Conservation (phyloP, 2,329 filamentous ascomycete genomes). For the Talaromyces funiculosus region DNA sequence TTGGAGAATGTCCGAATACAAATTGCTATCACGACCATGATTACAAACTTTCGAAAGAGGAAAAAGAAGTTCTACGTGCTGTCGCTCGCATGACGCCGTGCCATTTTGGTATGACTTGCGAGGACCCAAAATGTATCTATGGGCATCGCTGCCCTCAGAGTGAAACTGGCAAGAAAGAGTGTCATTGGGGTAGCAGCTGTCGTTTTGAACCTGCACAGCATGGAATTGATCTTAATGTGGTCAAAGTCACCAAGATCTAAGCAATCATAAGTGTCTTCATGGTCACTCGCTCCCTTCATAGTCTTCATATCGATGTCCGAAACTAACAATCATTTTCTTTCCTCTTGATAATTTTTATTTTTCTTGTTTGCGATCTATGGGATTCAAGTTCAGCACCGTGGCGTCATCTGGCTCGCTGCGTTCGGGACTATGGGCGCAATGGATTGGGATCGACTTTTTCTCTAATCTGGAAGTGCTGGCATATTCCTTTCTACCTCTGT, state of each 20-base stretch:
- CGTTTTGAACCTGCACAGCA: slow-evolving; percentile 55
- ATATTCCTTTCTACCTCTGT: slow-evolving; percentile 11
- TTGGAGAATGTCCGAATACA: slow-evolving; percentile 52
- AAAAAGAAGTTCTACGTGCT: slow-evolving; percentile 50
- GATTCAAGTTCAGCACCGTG: slow-evolving; percentile 6
- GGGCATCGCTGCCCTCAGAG: slow-evolving; percentile 57
- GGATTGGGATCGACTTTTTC: slow-evolving; percentile 12
- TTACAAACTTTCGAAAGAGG: slow-evolving; percentile 49
- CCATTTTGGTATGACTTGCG: slow-evolving; percentile 51
- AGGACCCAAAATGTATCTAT: slow-evolving; percentile 58
- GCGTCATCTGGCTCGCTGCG: slow-evolving; percentile 9
- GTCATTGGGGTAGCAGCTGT: slow-evolving; percentile 54
- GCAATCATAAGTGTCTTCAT: neutral
- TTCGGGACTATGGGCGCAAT: slow-evolving; percentile 12
- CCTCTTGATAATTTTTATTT: neutral
- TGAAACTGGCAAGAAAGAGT: slow-evolving; percentile 48
- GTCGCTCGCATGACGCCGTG: slow-evolving; percentile 61
- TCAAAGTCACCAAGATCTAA: slow-evolving; percentile 44
- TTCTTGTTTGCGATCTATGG: neutral
- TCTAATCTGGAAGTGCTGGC: slow-evolving; percentile 8
- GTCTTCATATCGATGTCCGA: neutral
- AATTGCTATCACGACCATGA: slow-evolving; percentile 52
- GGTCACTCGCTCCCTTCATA: neutral
- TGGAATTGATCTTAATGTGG: slow-evolving; percentile 52
- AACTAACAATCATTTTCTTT: neutral